Base-by-base conservation (phyloP, 1,284 basidiomycete species). In the Fomes fomentarius region DNA sequence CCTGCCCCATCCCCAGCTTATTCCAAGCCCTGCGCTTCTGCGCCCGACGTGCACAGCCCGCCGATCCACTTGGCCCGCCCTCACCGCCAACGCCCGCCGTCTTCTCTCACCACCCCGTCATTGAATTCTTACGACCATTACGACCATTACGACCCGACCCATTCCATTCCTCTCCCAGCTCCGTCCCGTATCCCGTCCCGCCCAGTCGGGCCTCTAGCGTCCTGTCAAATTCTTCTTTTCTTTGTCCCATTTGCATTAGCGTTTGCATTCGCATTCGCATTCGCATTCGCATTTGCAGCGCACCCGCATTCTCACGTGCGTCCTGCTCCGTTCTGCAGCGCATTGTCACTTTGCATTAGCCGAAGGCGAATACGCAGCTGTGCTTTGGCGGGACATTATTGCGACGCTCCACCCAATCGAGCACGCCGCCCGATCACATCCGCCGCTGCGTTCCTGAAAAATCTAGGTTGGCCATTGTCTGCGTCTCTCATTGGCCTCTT, bases 401-500 rank as follows among this genome's bases (percentile, higher is more conserved):
- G 53, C 38, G 34, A 55, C 39, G 50, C 58, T 48, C 52, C 55
- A 57, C 52, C 26, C 44, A 38, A 54, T 50, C 40, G 41, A 21
- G n/a, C 34, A 33, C 39, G 38, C 50, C 56, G 30, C 52, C 45
- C 59, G 59, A 61, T 61, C 59, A 52, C 59, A 38, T 57, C 59
- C 59, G 55, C 56, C 52, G 45, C 43, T 41, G 10, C 50, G 58
- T 61, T 47, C 59, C 59, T 57, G 55, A 52, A 52, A 55, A 45
- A 38, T 28, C 53, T 50, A 45, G 42, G 28, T 38, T 45, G 19
- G 35, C 41, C 52, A 57, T 57, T 55, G 52, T 48, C 47, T 42
- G 30, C 37, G 4, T 34, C 43, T 50, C 52, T 26, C 43, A 60
- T 60, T 60, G 58, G 58, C 34, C 54, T 30, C 40, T 40, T 12